A percentile compares a stretch with the other conserved stretches of the same genome.
These are phyloP conservation scores for Pseudocercospora ulei DNA, from an alignment of 2,329 filamentous ascomycete genomes.

Conservation along the genomic window DNA sequence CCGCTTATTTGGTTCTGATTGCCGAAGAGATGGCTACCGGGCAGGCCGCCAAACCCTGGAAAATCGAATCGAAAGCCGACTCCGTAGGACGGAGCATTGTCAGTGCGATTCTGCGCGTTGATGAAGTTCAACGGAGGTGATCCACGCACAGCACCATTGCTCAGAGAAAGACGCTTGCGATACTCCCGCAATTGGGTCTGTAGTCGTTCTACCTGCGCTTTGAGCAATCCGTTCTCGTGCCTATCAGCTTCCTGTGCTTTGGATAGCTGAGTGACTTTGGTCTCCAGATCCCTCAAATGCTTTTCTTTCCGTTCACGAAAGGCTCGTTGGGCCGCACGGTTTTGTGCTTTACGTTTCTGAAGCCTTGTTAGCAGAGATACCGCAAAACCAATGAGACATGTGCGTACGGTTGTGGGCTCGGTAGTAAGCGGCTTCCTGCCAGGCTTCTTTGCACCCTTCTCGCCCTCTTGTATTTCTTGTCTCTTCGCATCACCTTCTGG, in stretches of 20 bases:
- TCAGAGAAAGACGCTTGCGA: conserved; percentile 68
- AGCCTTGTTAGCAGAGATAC: too few relatives aligned
- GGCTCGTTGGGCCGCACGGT: conserved; percentile 80
- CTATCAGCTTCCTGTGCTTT: conserved; percentile 74
- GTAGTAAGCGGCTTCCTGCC: conserved; percentile 91
- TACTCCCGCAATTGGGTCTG: conserved; percentile 80
- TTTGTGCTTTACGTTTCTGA: conserved; percentile 92
- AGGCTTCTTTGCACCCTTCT: conserved; percentile 86
- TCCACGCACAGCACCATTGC: conserved; percentile 40
- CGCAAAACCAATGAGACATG: conserved; percentile 8
- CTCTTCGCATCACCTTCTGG: conserved; percentile 62
- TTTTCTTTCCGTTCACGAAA: conserved; percentile 94
- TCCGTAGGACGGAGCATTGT: conserved; percentile 40
- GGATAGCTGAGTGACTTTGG: conserved; percentile 56
- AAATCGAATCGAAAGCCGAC: conserved; percentile 83
- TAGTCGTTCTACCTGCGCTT: conserved; percentile 79
- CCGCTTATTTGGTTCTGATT: conserved; percentile 18
- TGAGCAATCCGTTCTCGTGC: conserved; percentile 73
- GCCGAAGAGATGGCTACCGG: conserved; percentile 45
- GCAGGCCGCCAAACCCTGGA: conserved; percentile 76
- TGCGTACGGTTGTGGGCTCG: conserved; percentile 85
- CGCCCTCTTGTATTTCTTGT: conserved; percentile 69
- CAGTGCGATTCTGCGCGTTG: conserved; percentile 26
- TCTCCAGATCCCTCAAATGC: conserved; percentile 76
- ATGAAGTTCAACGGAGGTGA: conserved; percentile 41